Conservation (phyloP, 768 basidiomycete species). For the Kwoniella sp. region DNA sequence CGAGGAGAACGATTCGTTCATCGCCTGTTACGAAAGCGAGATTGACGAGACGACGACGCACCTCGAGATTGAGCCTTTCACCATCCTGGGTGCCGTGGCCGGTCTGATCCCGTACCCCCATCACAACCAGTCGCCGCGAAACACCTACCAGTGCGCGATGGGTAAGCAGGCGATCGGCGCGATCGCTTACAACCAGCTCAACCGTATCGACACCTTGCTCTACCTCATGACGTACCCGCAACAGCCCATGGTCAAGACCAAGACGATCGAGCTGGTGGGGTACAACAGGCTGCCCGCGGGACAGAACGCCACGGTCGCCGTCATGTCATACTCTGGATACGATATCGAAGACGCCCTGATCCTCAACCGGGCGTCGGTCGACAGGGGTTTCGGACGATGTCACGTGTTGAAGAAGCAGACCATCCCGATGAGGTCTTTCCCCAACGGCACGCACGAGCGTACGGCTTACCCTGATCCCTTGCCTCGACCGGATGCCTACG, state of each 20-base stretch:
- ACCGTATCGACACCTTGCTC: slow-evolving; percentile 94
- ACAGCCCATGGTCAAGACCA: slow-evolving; percentile 98
- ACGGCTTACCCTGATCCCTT: slow-evolving; percentile 88
- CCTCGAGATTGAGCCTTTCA: slow-evolving; percentile 98
- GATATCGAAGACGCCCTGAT: slow-evolving; percentile 99
- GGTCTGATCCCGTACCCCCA: slow-evolving; percentile 98
- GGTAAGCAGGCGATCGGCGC: slow-evolving; percentile 99
- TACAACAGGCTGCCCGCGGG: slow-evolving; percentile 96
- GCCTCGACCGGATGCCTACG: slow-evolving; percentile 72
- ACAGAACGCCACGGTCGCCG: slow-evolving; percentile 95
- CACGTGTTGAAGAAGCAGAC: slow-evolving; percentile 95
- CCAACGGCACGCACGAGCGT: slow-evolving; percentile 96
- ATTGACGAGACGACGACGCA: slow-evolving; percentile 81
- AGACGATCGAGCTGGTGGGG: slow-evolving; percentile 92
- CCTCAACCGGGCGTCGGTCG: slow-evolving; percentile 89
- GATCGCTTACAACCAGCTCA: slow-evolving; percentile 95
- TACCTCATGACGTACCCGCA: slow-evolving; percentile 97
- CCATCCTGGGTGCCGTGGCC: slow-evolving; percentile 92
- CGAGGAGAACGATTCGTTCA: slow-evolving; percentile 96
- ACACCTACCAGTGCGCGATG: slow-evolving; percentile 99
- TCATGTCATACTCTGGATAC: slow-evolving; percentile 99
- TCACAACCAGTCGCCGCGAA: slow-evolving; percentile 98
- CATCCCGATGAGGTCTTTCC: slow-evolving; percentile 89
- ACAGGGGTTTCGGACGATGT: slow-evolving; percentile 95
- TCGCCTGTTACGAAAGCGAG: slow-evolving; percentile 86